Evolutionary conservation across 2,329 filamentous ascomycete genomes (phyloP).

Genomic region (Gaeumannomyces sp.): DNA sequence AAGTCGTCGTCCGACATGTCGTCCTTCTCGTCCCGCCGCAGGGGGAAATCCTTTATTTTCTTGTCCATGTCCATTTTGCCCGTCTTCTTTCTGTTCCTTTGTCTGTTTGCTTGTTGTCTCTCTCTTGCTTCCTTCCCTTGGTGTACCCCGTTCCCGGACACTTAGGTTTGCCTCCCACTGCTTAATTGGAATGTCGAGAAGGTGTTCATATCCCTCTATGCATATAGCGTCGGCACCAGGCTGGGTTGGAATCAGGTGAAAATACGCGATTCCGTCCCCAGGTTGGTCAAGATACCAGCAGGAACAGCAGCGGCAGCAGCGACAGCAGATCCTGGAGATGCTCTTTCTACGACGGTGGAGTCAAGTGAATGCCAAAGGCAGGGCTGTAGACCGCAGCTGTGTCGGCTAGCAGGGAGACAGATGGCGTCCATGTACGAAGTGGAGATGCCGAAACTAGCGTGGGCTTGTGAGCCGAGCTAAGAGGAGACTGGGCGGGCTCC

Average conservation of each 20-base stretch:
- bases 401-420: not conserved
- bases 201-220: constrained; percentile 4
- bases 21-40: constrained; percentile 1
- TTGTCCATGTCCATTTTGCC: not conserved
- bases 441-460: not conserved
- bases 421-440: not conserved
- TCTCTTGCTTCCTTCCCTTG: not conserved
- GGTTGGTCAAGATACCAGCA: not conserved
- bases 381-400: not conserved
- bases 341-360: not conserved
- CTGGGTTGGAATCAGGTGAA: not conserved
- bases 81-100: not conserved
- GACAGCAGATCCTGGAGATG: not conserved
- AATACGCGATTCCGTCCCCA: too few relatives aligned
- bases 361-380: not conserved
- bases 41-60: not conserved
- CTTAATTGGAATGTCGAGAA: not conserved
- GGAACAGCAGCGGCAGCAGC: too few relatives aligned
- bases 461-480: not conserved
- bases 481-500: not conserved
- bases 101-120: not conserved
- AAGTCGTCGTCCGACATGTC: constrained; percentile 35
- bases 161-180: not conserved
- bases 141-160: not conserved
- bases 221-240: not conserved